Evolutionary conservation across 1,139 yeast species (phyloP).

Genomic region (Lipomyces yarrowii): DNA sequence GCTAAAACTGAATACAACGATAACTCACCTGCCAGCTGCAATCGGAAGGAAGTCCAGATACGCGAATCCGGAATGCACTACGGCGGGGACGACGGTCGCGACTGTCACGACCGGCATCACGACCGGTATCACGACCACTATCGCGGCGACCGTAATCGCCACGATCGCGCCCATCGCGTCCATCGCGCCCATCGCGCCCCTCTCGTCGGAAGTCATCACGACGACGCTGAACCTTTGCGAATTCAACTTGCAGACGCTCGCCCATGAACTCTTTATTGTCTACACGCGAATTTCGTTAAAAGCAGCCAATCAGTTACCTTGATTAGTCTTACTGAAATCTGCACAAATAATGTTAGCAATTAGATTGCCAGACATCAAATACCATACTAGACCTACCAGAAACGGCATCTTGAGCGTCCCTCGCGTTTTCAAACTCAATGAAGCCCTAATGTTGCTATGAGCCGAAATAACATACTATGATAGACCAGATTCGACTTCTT

Average conservation of each 20-base stretch:
- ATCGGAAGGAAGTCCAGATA: slow-evolving; percentile 37
- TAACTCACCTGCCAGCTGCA: slow-evolving; percentile 40
- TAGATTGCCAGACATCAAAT: not conserved
- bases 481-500: slow-evolving; percentile 11
- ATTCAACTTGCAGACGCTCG: slow-evolving; percentile 42
- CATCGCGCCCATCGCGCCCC: too few relatives aligned
- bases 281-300: slow-evolving; percentile 27
- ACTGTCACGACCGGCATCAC: slow-evolving; percentile 22
- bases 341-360: not conserved
- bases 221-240: slow-evolving; percentile 40
- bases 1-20: slow-evolving; percentile 1
- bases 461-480: not conserved
- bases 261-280: slow-evolving; percentile 44
- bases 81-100: slow-evolving; percentile 36
- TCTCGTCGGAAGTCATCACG: slow-evolving; percentile 17
- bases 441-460: slow-evolving; percentile 31
- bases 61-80: slow-evolving; percentile 35
- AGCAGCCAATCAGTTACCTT: slow-evolving; percentile 28
- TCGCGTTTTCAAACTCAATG: slow-evolving; percentile 35
- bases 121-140: slow-evolving; percentile 24
- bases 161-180: slow-evolving; percentile 32
- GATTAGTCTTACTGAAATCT: slow-evolving; percentile 31
- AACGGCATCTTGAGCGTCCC: slow-evolving; percentile 38
- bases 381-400: slow-evolving; percentile 29
- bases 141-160: slow-evolving; percentile 25